Percentiles rank a stretch among this genome's conserved stretches.
These are phyloP conservation scores for Aspergillus bertholletiae DNA, from an alignment of 495 filamentous ascomycete genomes.

Conservation along the genomic window DNA sequence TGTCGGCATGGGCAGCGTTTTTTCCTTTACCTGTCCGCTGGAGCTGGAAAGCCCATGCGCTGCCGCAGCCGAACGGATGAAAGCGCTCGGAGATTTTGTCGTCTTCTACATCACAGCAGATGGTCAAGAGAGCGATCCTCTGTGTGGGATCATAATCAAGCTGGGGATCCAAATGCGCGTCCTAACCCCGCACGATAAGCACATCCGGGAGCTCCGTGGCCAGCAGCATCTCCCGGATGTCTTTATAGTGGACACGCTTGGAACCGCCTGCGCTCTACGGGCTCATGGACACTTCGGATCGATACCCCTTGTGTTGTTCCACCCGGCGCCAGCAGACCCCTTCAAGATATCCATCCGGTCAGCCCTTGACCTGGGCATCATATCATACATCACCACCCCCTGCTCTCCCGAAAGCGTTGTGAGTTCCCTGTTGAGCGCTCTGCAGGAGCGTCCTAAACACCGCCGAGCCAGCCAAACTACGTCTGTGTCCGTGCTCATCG, in stretches of 20 bases:
- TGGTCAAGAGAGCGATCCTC: background rate
- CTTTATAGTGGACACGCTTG: no score
- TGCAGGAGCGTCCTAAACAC: background rate
- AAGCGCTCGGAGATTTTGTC: background rate
- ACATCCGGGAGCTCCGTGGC: constrained; percentile 19
- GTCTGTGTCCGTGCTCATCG: background rate
- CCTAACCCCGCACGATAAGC: no score
- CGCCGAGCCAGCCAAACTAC: background rate
- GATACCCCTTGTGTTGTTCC: no score
- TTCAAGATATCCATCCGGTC: background rate
- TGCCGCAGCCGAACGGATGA: background rate
- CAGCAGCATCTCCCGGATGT: no score
- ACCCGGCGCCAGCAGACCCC: constrained; percentile 13
- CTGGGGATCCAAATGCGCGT: background rate
- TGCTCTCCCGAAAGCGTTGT: background rate
- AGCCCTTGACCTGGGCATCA: background rate
- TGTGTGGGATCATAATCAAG: background rate
- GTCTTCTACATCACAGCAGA: background rate
- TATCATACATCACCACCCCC: background rate
- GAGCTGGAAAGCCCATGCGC: background rate
- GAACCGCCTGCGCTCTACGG: constrained; percentile 41
- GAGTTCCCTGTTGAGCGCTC: background rate
- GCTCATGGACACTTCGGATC: no score
- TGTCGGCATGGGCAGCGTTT: constrained; percentile 79
- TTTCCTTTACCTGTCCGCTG: constrained; percentile 55